Base-by-base conservation (phyloP, 2,329 filamentous ascomycete species). In the Lojkania enalia region DNA sequence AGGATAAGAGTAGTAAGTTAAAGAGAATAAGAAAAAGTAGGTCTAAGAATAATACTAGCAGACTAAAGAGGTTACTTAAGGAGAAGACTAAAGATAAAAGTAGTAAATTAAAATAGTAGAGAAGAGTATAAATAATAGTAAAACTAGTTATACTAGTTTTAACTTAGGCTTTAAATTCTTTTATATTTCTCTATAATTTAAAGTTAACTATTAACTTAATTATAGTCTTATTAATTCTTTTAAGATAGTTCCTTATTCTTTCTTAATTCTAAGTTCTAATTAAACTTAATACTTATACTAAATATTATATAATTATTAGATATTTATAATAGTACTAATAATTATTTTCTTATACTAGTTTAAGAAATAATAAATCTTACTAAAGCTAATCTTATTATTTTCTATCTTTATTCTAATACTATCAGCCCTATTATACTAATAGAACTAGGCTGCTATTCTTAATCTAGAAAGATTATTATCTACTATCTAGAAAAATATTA, bases 291-390 rank as follows among this genome's bases (percentile, higher is more conserved):
- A 40, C 30, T 33, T 33, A 16, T 16, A 33, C 30, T 33, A 33
- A 33, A 33, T 9, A 33, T 15, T 33, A 16, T 33, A 33, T 33
- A 33, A 33, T 15, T 33, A 33, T 15, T 33, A 33, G 30, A 33
- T 33, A 33, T 33, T 16, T 27, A 27, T 27, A 27, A 15, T 33
- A 33, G 16, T 33, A 33, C 30, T 33, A 16, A 33, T 11, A 33
- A 33, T 11, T 33, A 11, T 11, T 33, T 33, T 33, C 30, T 33
- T 33, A 33, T 33, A 33, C 30, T 33, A 33, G 30, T 15, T 15
- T 33, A 39, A 46, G 33, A 47, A 43, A 47, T 47, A 20, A 39
- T 14, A 21, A 38, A 47, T 43, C 39, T 47, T 3, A 35, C 39
- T 7, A 39, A 47, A 18, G 35, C 27, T 32, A 20, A 47, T 43